Evolutionary conservation across 805 yeast species (phyloP), one percentile per base, ranked within the genome.

Genomic region (Metschnikowia lachancei): DNA sequence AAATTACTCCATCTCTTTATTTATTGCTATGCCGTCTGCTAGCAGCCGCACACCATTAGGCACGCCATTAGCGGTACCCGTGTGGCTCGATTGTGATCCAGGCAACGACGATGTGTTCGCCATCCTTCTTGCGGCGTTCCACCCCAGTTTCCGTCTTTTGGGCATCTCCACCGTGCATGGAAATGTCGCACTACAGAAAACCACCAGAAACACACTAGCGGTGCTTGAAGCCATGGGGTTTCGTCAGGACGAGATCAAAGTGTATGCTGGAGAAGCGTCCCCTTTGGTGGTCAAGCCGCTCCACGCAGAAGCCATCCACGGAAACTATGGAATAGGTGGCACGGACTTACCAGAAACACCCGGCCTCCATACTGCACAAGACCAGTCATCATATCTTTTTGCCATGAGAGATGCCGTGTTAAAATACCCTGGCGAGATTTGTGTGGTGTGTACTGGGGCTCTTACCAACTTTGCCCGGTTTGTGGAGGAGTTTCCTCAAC

Each of bases 31-130:
- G 49, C 49, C 52, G 20, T 26, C 43, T 16, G 39, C 33, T 16
- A 17, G 37, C 17, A 4, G 36, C 30, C 10, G 32, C n/a, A 24
- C 33, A 6, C 43, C 43, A 2, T 14, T 16, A n/a, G 37, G 32
- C n/a, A 24, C 33, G 10, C 43, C 43, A 2, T 14, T 16, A n/a
- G 37, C 46, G 11, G 56, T 70, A 2, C 95, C 95, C 0, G 58
- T 89, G 4, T 89, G 96, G 96, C 64, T 89, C 11, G 96, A 89
- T 65, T 89, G 96, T 63, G 96, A 89, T 60, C 95, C 96, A 0
- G 96, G 96, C 1, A 94, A 85, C 58, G 96, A 89, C 59, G 97
- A 89, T 57, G 83, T 87, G 1, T 76, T 87, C 37, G 96, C 94
- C 3, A 71, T 89, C 7, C 66, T 86, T 9, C 53, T 89, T 20